These are phyloP conservation scores for Saccharata proteae DNA, from an alignment of 2,329 filamentous ascomycete species.

Conservation along the genomic window DNA sequence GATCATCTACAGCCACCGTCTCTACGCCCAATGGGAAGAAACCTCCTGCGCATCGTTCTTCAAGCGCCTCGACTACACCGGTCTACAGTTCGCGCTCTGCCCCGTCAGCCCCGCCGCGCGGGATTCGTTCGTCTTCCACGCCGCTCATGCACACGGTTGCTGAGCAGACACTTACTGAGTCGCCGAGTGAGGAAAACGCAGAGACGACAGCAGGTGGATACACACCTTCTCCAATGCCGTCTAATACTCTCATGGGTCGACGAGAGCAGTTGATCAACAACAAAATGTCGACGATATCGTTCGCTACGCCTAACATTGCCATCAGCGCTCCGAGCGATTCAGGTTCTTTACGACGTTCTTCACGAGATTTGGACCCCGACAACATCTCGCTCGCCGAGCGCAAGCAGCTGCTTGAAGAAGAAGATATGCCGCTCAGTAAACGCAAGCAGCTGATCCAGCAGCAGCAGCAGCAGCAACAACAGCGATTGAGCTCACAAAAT, in stretches of 20 bases:
- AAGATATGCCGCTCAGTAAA: slow-evolving; percentile 61
- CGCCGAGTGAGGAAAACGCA: slow-evolving; percentile 20
- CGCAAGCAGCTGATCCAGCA: slow-evolving; percentile 34
- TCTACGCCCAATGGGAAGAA: neutral
- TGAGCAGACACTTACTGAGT: slow-evolving; percentile 23
- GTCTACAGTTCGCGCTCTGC: slow-evolving; percentile 10
- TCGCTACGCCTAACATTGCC: slow-evolving; percentile 20
- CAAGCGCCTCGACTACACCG: slow-evolving; percentile 13
- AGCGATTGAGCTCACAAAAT: no score
- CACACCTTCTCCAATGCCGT: slow-evolving; percentile 17
- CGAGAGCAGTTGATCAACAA: slow-evolving; percentile 40
- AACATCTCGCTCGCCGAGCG: slow-evolving; percentile 62
- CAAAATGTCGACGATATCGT: slow-evolving; percentile 24
- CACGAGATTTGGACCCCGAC: slow-evolving; percentile 49
- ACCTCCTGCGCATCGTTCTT: neutral
- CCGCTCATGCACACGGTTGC: slow-evolving; percentile 13
- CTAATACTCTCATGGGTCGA: slow-evolving; percentile 41
- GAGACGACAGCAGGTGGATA: slow-evolving; percentile 10
- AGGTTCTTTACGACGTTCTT: no score
- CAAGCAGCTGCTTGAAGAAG: slow-evolving; percentile 34
- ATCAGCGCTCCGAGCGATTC: no score
- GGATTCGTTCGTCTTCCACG: slow-evolving; percentile 20
- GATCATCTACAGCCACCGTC: slow-evolving; percentile 2
- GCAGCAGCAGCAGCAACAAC: slow-evolving; percentile 11
- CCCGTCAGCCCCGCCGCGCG: no score